These are phyloP conservation scores for Dactylella cylindrospora DNA, from an alignment of 2,329 filamentous ascomycete species.

Conservation along the genomic window DNA sequence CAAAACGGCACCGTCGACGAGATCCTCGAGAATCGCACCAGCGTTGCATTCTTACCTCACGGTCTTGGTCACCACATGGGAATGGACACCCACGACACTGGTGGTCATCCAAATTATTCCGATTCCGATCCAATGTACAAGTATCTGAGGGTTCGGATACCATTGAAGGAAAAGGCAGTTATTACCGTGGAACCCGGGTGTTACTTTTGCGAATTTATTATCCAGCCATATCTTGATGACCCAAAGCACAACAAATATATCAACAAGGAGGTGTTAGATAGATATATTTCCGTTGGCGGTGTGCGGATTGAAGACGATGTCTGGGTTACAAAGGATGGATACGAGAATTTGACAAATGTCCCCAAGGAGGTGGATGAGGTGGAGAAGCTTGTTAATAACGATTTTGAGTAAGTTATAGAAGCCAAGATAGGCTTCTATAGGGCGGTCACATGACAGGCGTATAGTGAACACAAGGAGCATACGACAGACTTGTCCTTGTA, in stretches of 20 bases:
- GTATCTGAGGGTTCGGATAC: conserved; percentile 78
- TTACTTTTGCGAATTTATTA: conserved; percentile 89
- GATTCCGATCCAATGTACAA: conserved; percentile 83
- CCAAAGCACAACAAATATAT: conserved; percentile 75
- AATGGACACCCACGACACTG: conserved; percentile 88
- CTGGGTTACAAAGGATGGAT: conserved; percentile 64
- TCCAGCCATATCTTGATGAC: conserved; percentile 74
- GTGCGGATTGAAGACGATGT: conserved; percentile 57
- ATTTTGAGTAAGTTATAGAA: no score
- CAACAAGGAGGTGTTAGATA: conserved; percentile 68
- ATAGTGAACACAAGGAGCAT: no score
- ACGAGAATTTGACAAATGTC: conserved; percentile 71
- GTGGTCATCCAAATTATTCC: conserved; percentile 70
- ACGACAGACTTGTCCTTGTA: no score
- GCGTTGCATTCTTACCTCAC: conserved; percentile 87
- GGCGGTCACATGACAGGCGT: no score
- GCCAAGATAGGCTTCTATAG: no score
- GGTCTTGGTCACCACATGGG: conserved; percentile 75
- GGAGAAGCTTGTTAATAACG: conserved; percentile 60
- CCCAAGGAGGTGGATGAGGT: conserved; percentile 68
- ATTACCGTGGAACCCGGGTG: conserved; percentile 94
- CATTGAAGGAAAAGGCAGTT: conserved; percentile 74
- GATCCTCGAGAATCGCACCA: conserved; percentile 76
- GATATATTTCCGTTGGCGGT: conserved; percentile 80
- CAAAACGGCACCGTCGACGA: conserved; percentile 66